Evolutionary conservation across 2,329 filamentous ascomycete species (phyloP), one percentile per base, ranked within the genome.

Genomic region (Curvularia sp.): DNA sequence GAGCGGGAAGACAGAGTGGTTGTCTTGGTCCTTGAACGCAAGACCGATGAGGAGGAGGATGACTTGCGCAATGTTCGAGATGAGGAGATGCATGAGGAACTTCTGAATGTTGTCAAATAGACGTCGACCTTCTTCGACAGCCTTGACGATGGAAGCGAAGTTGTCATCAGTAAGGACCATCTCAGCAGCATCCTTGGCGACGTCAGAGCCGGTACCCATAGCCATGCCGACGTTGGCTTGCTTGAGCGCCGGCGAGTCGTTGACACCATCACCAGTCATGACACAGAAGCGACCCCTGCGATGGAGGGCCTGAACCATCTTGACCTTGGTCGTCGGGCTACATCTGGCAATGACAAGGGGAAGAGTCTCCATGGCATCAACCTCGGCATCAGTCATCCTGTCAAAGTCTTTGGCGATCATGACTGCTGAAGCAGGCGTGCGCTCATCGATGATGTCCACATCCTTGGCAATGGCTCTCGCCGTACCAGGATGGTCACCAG

Each of bases 1-100:
- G 5, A 82, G 72, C 0, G 80, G 80, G 59, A 81, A 82, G 47
- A 79, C 74, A 10, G 79, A 81, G 53, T 79, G 73, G 49, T 75
- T 74, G 53, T 78, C 70, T 7, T 66, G 64, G 61, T 81, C 80
- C 59, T 81, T 78, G 70, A 81, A 82, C 21, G 79, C 76, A 30
- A 81, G 76, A 38, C 79, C 80, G 45, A 81, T 78, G 12, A 82
- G 71, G 5, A 82, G 78, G 13, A 81, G 76, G 59, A 81, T 78
- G 38, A 81, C 79, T 66, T 82, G 80, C 2, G 80, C 76, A 57
- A 82, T 81, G 60, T 82, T 82, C 54, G 77, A 80, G 69, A 80
- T 79, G 67, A 82, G 77, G 15, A 81, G 74, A 60, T 81, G 80
- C 64, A 81, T 77, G n/a, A 82, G 65, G 71, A 82, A 81, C 66